Conservation (phyloP, 495 filamentous ascomycete genomes). For the Aspergillus sclerotioniger region DNA sequence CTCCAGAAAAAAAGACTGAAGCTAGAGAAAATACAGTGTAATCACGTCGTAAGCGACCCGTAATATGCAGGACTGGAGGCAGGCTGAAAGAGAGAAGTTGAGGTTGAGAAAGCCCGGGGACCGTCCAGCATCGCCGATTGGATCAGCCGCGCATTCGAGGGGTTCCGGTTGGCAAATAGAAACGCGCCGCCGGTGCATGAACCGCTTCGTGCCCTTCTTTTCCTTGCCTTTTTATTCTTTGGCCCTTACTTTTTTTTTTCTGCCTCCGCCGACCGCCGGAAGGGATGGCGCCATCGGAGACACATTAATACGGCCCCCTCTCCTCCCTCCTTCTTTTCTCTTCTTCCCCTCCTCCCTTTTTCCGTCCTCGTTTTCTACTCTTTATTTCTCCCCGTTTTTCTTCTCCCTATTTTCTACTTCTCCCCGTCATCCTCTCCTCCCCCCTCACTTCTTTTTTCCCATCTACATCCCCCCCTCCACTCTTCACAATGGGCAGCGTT, state of each 20-base stretch:
- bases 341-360: constrained; percentile 1
- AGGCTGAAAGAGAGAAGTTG: not conserved
- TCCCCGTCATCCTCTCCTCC: constrained; percentile 20
- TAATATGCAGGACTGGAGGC: not conserved
- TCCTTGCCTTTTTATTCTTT: constrained; percentile 5
- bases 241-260: constrained; percentile 10
- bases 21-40: too few relatives aligned
- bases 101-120: not conserved
- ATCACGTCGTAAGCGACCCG: too few relatives aligned
- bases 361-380: constrained; percentile 23
- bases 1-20: too few relatives aligned
- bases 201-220: not conserved
- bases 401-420: constrained; percentile 18
- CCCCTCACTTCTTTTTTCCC: constrained; percentile 21
- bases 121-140: not conserved
- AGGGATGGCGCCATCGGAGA: constrained; percentile 29
- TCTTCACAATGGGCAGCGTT: constrained; percentile 57
- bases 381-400: constrained; percentile 26
- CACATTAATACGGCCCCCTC: constrained; percentile 29
- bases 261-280: constrained; percentile 24
- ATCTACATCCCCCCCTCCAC: constrained; percentile 18
- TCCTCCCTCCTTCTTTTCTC: constrained; percentile 19
- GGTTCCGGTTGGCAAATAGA: not conserved
- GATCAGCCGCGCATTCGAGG: not conserved
- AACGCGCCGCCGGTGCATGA: not conserved